Evolutionary conservation across 805 yeast species (phyloP), one percentile per base, ranked within the genome.

Genomic region (Pichia occidentalis): DNA sequence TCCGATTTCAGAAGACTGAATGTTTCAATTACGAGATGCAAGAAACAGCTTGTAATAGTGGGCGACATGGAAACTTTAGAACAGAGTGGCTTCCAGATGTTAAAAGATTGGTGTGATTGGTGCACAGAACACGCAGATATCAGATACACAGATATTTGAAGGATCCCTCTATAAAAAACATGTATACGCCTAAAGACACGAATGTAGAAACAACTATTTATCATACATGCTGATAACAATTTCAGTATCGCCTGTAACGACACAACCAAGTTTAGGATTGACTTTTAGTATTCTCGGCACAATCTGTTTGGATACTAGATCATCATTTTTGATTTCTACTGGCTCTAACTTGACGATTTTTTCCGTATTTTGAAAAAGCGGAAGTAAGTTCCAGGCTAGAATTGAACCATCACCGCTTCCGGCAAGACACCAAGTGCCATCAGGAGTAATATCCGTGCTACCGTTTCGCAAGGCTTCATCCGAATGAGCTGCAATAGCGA

Each of bases 1-100:
- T 68, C 70, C 18, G 97, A 90, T 48, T 70, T 73, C 38, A 65
- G 92, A 52, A 71, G 98, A 49, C 65, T 88, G 32, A 90, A 90
- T 54, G 98, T 90, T 16, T 96, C 97, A 1, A 86, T 90, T 55
- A 88, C 97, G 0, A 68, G 98, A 48, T 84, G 95, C 5, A 78
- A 80, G 52, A 66, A 90, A 42, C 97, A 88, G 50, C 63, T 90
- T 6, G 84, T 92, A 52, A 73, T 90, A 1, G 64, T 92, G 36
- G 97, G 97, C 1, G 94, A 92, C 56, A 70, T 83, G 67, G 95
- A 84, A 50, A 71, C 85, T 2, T 54, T 87, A 34, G 57, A 63
- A 23, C 52, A 61, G 21, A 59, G 71, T 34, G 60, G 63, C 3
- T 65, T 65, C 4, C 53, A 54, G 20, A 84, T 74, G 48, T 62